phyloP scores from a whole-genome alignment of 2,329 filamentous ascomycete species.

The Dryadomyces quercivorus region DNA sequence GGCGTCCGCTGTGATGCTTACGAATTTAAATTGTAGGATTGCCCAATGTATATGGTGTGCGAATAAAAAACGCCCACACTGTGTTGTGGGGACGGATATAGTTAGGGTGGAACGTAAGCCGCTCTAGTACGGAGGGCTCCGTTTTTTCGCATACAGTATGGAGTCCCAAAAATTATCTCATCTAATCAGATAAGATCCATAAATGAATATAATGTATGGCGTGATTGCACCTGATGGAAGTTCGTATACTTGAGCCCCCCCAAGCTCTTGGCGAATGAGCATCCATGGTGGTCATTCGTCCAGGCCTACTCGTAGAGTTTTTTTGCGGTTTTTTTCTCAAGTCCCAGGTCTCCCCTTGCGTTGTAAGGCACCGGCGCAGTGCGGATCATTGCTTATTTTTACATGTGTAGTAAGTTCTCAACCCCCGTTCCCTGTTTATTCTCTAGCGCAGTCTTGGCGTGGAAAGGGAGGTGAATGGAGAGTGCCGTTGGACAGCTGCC shows the following conservation, averaged over 20 bases:
- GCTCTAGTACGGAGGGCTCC: no score
- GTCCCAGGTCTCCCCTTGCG: no score
- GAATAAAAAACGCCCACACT: not conserved
- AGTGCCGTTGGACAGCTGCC: not conserved
- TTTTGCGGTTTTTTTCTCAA: no score
- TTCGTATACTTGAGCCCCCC: not conserved
- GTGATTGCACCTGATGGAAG: not conserved
- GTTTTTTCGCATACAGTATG: no score
- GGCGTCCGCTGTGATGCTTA: no score
- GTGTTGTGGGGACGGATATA: not conserved
- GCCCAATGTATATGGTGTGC: no score
- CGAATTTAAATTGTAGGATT: no score
- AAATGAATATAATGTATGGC: not conserved
- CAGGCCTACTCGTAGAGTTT: no score
- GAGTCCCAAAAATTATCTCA: slow-evolving; percentile 5
- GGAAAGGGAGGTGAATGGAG: not conserved
- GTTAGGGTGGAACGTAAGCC: not conserved
- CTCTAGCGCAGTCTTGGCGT: not conserved
- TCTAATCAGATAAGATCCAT: slow-evolving; percentile 9
- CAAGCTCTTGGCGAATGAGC: not conserved
- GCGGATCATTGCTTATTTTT: no score
- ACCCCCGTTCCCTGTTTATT: not conserved
- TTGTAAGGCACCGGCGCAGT: no score
- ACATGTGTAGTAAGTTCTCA: not conserved
- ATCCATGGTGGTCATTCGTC: not conserved